Conservation (phyloP, 345 rosid species). For the Eucalyptus lansdowneana region DNA sequence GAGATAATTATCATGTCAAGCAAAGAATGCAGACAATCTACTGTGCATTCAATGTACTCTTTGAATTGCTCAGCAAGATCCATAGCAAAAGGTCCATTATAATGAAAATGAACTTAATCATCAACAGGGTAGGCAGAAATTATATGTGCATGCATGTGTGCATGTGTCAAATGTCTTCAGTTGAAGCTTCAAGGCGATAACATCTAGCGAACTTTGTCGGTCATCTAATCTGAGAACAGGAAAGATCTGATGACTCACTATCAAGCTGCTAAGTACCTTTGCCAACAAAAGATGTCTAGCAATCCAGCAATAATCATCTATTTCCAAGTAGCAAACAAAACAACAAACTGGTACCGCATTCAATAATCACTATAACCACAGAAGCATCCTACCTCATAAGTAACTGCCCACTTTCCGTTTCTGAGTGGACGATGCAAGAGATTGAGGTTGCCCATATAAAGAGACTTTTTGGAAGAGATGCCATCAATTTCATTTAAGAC, state of each 20-base stretch:
- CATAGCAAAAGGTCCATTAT: not conserved
- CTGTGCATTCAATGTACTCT: not conserved
- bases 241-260: not conserved
- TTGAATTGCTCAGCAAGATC: not conserved
- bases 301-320: not conserved
- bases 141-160: not conserved
- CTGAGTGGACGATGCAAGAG: conserved; percentile 92
- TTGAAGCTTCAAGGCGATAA: not conserved
- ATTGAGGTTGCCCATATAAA: conserved; percentile 95
- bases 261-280: not conserved
- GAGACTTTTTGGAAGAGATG: conserved; percentile 44
- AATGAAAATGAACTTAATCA: not conserved
- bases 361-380: not conserved
- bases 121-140: not conserved
- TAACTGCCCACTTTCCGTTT: conserved; percentile 94
- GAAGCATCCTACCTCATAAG: conserved; percentile 49
- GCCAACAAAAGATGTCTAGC: not conserved
- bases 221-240: not conserved
- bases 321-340: not conserved
- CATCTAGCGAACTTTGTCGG: not conserved
- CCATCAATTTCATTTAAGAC: conserved; percentile 73
- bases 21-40: not conserved
- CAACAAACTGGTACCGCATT: not conserved
- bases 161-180: not conserved
- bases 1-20: not conserved